These are phyloP conservation scores for Candida glucosophila DNA, from an alignment of 1,139 yeast species.

Conservation along the genomic window DNA sequence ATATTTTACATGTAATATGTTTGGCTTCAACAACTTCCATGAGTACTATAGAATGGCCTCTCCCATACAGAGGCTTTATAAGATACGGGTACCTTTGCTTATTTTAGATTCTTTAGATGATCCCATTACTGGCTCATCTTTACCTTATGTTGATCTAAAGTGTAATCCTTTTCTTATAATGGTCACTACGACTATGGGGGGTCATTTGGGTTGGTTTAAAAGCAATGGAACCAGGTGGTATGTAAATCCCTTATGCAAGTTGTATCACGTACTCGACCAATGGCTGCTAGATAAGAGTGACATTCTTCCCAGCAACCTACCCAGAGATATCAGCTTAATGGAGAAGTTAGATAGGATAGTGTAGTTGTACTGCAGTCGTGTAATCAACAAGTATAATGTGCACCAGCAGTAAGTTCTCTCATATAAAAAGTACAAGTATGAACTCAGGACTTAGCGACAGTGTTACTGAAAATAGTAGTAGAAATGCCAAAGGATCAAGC, in stretches of 20 bases:
- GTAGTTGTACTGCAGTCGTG: conserved; percentile 5
- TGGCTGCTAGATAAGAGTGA: conserved; percentile 10
- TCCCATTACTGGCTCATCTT: conserved; percentile 46
- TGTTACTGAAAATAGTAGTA: background rate
- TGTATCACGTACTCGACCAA: conserved; percentile 25
- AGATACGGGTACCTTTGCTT: conserved; percentile 45
- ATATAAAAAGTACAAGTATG: too few relatives aligned
- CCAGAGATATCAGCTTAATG: conserved; percentile 16
- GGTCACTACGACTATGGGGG: conserved; percentile 71
- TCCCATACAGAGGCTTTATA: conserved; percentile 39
- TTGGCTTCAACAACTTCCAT: conserved; percentile 44
- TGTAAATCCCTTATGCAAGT: conserved; percentile 26
- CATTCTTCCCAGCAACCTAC: conserved; percentile 14
- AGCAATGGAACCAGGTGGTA: conserved; percentile 48
- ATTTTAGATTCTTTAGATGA: conserved; percentile 47
- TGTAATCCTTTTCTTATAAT: conserved; percentile 64
- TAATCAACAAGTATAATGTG: background rate
- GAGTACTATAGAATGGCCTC: conserved; percentile 50
- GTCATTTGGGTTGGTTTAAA: conserved; percentile 65
- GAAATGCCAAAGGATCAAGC: background rate
- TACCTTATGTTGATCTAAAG: conserved; percentile 54
- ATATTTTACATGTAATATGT: conserved; percentile 42
- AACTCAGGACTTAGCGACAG: too few relatives aligned
- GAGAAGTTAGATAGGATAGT: conserved; percentile 31
- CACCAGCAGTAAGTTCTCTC: too few relatives aligned